Conservation (phyloP, 2,329 filamentous ascomycete species). For the Talaromyces sp. region DNA sequence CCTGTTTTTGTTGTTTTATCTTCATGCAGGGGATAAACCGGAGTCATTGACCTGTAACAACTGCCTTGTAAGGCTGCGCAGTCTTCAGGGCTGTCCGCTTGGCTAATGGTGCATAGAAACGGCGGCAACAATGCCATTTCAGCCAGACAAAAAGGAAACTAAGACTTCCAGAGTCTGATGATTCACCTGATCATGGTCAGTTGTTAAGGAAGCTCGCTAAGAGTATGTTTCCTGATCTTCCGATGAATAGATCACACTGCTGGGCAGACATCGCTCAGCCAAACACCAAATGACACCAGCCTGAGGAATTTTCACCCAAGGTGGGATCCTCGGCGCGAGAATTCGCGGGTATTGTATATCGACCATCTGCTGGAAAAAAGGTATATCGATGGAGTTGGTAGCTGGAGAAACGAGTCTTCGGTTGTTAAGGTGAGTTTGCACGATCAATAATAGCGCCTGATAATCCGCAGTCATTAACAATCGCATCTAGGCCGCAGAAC, state of each 20-base stretch:
- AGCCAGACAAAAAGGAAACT: slow-evolving; percentile 17
- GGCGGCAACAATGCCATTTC: slow-evolving; percentile 19
- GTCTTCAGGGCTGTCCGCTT: background rate
- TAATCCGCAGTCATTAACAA: background rate
- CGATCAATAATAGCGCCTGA: background rate
- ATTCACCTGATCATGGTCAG: background rate
- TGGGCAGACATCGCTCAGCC: background rate
- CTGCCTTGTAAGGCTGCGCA: slow-evolving; percentile 20
- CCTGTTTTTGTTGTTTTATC: background rate
- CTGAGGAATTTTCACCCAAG: background rate
- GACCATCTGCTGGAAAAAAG: slow-evolving; percentile 17
- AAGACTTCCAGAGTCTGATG: slow-evolving; percentile 7
- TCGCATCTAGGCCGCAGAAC: slow-evolving; percentile 3
- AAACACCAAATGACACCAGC: background rate
- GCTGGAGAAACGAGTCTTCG: slow-evolving; percentile 13
- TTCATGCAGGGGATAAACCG: slow-evolving; percentile 2
- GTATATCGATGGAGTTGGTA: slow-evolving; percentile 8
- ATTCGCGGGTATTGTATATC: slow-evolving; percentile 14
- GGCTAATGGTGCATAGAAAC: slow-evolving; percentile 13
- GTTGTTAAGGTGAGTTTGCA: slow-evolving; percentile 16
- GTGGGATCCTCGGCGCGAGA: background rate
- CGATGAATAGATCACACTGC: background rate
- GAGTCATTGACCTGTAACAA: slow-evolving; percentile 18
- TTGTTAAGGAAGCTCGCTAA: background rate
- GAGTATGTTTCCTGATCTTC: background rate